Conservation (phyloP, 2,329 filamentous ascomycete genomes). For the Diaporthe humulicola region DNA sequence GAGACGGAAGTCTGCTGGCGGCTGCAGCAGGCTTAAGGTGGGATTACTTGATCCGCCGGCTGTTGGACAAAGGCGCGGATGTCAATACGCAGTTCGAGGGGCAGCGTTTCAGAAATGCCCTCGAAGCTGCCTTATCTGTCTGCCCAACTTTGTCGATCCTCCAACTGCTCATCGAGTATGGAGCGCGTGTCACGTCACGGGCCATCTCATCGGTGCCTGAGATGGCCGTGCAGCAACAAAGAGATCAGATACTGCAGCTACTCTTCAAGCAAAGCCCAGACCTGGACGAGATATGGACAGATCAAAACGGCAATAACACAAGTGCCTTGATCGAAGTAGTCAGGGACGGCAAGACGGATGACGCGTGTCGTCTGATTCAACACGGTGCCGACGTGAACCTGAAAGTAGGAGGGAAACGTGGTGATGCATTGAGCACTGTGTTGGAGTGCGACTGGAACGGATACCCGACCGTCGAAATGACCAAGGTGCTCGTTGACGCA, state of each 20-base stretch:
- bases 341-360: neutral
- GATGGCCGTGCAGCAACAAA: neutral
- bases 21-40: fast-evolving
- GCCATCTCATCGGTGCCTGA: neutral
- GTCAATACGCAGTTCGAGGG: neutral
- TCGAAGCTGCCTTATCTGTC: neutral
- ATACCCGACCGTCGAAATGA: neutral
- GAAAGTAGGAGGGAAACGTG: neutral
- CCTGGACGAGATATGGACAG: neutral
- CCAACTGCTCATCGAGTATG: neutral
- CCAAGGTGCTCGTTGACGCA: neutral
- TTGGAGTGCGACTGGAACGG: neutral
- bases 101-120: neutral
- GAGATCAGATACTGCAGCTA: neutral
- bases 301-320: neutral
- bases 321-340: neutral
- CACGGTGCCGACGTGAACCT: neutral
- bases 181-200: neutral
- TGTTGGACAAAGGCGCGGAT: neutral
- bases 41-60: neutral
- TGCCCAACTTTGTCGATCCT: fast-evolving
- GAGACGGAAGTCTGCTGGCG: neutral
- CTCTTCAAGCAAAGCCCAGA: neutral
- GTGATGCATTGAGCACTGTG: no score
- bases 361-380: neutral